Evolutionary conservation across 2,329 filamentous ascomycete species (phyloP).

Genomic region (Colletotrichum tofieldiae): DNA sequence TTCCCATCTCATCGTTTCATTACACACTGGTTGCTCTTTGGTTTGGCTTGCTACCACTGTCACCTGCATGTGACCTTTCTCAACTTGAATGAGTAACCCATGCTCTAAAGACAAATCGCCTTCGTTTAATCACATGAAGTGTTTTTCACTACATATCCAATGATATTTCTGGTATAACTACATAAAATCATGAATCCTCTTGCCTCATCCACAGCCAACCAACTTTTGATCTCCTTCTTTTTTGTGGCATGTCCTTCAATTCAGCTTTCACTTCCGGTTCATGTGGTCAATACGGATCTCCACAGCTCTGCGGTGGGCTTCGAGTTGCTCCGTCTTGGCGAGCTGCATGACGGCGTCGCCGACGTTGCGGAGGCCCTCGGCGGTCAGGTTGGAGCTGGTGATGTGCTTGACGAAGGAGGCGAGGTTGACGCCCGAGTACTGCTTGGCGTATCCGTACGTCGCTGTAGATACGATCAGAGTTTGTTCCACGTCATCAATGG

Average conservation of each 20-base stretch:
- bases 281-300: conserved; percentile 81
- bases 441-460: conserved; percentile 97
- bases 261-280: conserved; percentile 45
- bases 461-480: conserved; percentile 66
- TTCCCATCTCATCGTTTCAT: not conserved
- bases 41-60: too few relatives aligned
- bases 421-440: conserved; percentile 98
- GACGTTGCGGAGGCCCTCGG: conserved; percentile 87
- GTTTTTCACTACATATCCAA: conserved; percentile 20
- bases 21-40: not conserved
- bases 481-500: not conserved
- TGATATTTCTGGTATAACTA: conserved; percentile 33
- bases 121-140: not conserved
- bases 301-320: conserved; percentile 92
- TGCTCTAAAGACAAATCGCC: too few relatives aligned
- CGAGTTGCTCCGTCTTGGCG: conserved; percentile 93
- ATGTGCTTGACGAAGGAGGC: conserved; percentile 98
- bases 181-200: conserved; percentile 26
- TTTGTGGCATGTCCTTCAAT: not conserved
- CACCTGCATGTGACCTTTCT: not conserved
- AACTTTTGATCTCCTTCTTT: not conserved
- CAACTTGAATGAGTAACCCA: not conserved
- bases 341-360: conserved; percentile 94
- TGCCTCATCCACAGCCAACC: not conserved
- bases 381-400: conserved; percentile 91